Evolutionary conservation across 305 asterid species (phyloP), one percentile per base, ranked within the genome.

Genomic region (Solanum hybrid): DNA sequence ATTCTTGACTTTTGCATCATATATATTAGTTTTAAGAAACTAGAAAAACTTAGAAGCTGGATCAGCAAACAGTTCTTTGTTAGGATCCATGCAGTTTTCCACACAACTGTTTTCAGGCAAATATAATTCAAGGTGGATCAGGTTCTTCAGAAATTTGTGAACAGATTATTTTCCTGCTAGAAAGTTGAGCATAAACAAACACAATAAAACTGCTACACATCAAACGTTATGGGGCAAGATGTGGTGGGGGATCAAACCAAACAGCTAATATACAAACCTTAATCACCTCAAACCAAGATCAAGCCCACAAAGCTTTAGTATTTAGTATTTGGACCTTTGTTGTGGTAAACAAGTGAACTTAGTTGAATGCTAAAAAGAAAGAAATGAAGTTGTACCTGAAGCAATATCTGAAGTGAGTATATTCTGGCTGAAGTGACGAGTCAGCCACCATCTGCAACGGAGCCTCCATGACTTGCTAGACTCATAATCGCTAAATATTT

Each of bases 381-480:
- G 35, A 13, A 26, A 13, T 12, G 32, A 60, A 51, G 40, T 22
- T 72, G 31, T 95, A 97, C 99, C 99, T 90, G 98, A 90, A 31
- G 94, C 92, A 38, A 92, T 91, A 80, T 97, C 96, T 27, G 95
- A 93, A 79, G n/a, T 82, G 80, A 93, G 94, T 87, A 88, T 94
- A 86, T 81, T 91, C 85, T 89, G 89, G 31, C 92, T 90, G 92
- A 95, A 97, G 92, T 96, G 97, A 87, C 96, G 98, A 36, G 89
- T 92, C 90, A 91, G 90, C 99, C 99, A 97, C 99, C 99, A 96
- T 91, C 93, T 93, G 93, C 94, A 94, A 51, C 99, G 98, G 10
- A 95, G 91, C 92, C 92, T 94, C 99, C 99, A 97, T 12, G 88
- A 38, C 76, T 91, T 87, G 90, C 91, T 90, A 79, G 97, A 91